Percentiles rank a stretch among this genome's conserved stretches.
Evolutionary conservation across 768 basidiomycete species (phyloP).

Genomic region (Lentinula sp.): DNA sequence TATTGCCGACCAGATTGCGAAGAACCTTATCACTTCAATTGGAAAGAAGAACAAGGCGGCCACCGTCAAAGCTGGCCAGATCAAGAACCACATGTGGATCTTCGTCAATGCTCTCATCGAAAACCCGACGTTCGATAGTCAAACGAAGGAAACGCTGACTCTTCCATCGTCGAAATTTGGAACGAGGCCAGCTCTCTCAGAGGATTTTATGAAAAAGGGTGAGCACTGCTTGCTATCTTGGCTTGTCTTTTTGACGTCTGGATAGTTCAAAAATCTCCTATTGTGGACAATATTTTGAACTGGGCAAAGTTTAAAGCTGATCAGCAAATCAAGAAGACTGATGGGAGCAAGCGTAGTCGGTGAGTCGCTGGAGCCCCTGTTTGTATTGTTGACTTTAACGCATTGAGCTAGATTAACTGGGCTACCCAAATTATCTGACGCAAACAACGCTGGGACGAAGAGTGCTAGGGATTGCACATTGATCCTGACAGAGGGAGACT

Average conservation of each 20-base stretch:
- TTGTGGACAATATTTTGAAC: conserved; percentile 87
- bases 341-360: conserved; percentile 87
- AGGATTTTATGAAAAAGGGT: conserved; percentile 98
- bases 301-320: conserved; percentile 99
- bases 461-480: conserved; percentile 82
- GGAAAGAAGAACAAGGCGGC: conserved; percentile 97
- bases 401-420: conserved; percentile 64
- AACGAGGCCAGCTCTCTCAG: conserved; percentile 74
- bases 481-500: conserved; percentile 98
- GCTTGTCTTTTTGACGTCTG: neutral
- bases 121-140: conserved; percentile 98
- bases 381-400: neutral
- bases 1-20: conserved; percentile 86
- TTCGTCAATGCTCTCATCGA: conserved; percentile 95
- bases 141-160: conserved; percentile 95
- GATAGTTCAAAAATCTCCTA: conserved; percentile 79
- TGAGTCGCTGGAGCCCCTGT: conserved; percentile 20
- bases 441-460: conserved; percentile 92
- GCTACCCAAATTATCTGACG: conserved; percentile 90
- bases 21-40: conserved; percentile 74
- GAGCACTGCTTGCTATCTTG: conserved; percentile 11
- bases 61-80: conserved; percentile 86
- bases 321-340: conserved; percentile 93
- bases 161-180: conserved; percentile 86
- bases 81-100: conserved; percentile 98